Evolutionary conservation across 2,329 filamentous ascomycete species (phyloP), one percentile per base, ranked within the genome.

Genomic region (Penicillium sp.): DNA sequence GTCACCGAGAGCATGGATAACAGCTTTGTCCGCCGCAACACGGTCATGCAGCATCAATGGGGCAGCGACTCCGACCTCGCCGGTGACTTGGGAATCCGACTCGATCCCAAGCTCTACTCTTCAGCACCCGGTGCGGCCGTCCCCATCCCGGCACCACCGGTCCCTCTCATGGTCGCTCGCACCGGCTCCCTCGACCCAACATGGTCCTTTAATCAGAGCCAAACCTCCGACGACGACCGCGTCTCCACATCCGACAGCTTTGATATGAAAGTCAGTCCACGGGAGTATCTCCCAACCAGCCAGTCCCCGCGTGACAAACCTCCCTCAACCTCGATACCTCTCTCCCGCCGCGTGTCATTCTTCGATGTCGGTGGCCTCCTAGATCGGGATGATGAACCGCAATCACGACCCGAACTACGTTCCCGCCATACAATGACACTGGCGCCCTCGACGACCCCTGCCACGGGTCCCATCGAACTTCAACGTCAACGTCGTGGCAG

Each of bases 1-100:
- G 79, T 82, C 3, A 79, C 77, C 42, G 84, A 86, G 65, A 76
- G 75, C 58, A 71, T 80, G 58, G 76, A 78, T 42, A 71, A 75
- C 52, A 76, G 73, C 55, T 76, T 70, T 45, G 65, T 74, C 2
- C 73, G 78, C 43, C 74, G 77, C 38, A 70, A 73, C 35, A 93
- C 90, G 1, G 79, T 89, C 42, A 88, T 89, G 48, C 79, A 88
- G 61, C 85, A 86, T 53, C 86, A 91, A 58, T 94, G 91, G 88
- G 93, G 92, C 46, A 97, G 92, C 68, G 94, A 98, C 69, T 93
- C 96, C 71, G 92, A 98, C 73, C 84, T 98, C 1, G 92, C 96
- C 4, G 83, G 90, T 54, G 91, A 89, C 62, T 71, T 97, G 3
- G 93, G 94, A 7, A 86, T 94, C 42, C 85, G 89, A 13, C 83